Evolutionary conservation across 371 early-diverging fungal genomes (phyloP).

Genomic region (Zychaea mexicana): DNA sequence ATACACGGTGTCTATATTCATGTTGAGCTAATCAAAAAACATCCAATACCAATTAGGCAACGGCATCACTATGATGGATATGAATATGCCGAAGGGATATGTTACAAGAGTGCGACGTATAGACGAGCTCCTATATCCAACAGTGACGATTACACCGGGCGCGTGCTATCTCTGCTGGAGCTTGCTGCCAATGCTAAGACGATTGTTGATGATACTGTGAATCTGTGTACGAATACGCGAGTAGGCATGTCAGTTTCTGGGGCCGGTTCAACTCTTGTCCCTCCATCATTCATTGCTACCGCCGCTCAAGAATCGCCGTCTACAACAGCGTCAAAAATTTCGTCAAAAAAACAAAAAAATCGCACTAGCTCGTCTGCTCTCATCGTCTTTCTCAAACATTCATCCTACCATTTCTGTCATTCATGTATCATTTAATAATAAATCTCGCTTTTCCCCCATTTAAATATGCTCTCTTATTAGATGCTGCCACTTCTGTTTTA

Average conservation of each 20-base stretch:
- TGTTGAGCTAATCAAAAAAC: not conserved
- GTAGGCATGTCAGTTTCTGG: not conserved
- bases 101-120: not conserved
- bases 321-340: too few species aligned
- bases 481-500: too few species aligned
- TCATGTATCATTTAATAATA: too few species aligned
- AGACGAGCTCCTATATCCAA: not conserved
- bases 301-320: not conserved
- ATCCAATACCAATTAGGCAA: not conserved
- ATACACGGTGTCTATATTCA: too few species aligned
- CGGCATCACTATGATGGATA: not conserved
- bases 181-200: not conserved
- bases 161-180: not conserved
- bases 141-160: not conserved
- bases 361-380: too few species aligned
- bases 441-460: too few species aligned
- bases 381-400: too few species aligned
- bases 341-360: too few species aligned
- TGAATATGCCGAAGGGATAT: not conserved
- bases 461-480: too few species aligned
- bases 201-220: not conserved
- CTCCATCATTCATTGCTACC: not conserved
- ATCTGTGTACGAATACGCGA: not conserved
- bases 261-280: not conserved
- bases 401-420: too few species aligned